These are phyloP conservation scores for Lavandula angustifolia DNA, from an alignment of 257 asterid genomes.

Conservation along the genomic window DNA sequence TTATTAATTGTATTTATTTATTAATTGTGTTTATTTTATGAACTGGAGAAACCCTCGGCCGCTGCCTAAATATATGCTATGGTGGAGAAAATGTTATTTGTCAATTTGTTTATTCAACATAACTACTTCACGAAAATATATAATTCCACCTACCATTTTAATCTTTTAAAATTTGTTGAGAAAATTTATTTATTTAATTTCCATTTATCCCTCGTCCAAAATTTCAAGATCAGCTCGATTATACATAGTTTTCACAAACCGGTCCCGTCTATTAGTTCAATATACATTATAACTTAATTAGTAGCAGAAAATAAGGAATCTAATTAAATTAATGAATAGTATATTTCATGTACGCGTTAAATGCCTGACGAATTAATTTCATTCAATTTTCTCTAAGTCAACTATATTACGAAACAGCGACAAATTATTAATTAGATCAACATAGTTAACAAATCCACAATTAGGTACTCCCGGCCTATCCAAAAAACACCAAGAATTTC, in stretches of 20 bases:
- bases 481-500: slow-evolving; percentile 4
- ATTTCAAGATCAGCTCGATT: no score
- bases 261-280: not conserved
- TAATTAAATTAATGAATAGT: not conserved
- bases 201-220: no score
- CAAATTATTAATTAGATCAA: not conserved
- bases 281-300: not conserved
- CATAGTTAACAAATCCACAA: slow-evolving; percentile 21
- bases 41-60: no score
- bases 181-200: no score
- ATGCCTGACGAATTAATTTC: not conserved
- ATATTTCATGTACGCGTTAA: slow-evolving; percentile 29
- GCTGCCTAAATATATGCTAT: no score
- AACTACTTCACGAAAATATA: no score
- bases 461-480: slow-evolving; percentile 23
- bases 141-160: no score
- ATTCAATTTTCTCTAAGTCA: slow-evolving; percentile 20
- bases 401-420: slow-evolving; percentile 1
- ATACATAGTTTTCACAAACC: not conserved
- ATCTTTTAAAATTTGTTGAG: no score
- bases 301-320: not conserved
- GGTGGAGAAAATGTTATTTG: no score
- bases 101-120: no score
- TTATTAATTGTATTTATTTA: no score
- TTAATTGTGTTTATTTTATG: no score